phyloP scores from a whole-genome alignment of 192 early-diverging fungal species.

The Backusella macrospora region DNA sequence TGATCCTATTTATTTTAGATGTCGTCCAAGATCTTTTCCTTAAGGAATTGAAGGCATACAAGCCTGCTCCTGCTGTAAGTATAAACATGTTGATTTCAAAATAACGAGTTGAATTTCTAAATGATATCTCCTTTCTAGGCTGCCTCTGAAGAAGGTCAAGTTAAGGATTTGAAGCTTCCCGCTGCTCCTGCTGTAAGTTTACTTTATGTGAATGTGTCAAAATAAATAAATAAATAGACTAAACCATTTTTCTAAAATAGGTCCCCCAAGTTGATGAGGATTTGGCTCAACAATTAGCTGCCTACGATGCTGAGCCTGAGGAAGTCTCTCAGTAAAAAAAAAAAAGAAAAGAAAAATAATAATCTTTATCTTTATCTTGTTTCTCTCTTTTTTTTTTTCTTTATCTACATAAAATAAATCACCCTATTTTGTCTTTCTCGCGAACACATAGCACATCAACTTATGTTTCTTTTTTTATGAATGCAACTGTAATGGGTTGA shows the following conservation, averaged over 20 bases:
- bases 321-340: slow-evolving; percentile 34
- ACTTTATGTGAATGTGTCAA: background rate
- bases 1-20: slow-evolving; percentile 39
- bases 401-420: background rate
- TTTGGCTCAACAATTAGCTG: slow-evolving; percentile 36
- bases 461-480: too few species aligned
- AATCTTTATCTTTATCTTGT: background rate
- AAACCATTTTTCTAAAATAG: background rate
- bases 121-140: background rate
- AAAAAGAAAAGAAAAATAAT: background rate
- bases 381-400: background rate
- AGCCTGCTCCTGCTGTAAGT: slow-evolving; percentile 52
- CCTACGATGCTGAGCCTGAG: slow-evolving; percentile 36
- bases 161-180: slow-evolving; percentile 41
- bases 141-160: slow-evolving; percentile 24
- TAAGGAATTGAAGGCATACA: slow-evolving; percentile 59
- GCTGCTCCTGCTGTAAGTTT: slow-evolving; percentile 32
- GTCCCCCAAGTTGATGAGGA: slow-evolving; percentile 36
- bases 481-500: background rate
- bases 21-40: slow-evolving; percentile 54
- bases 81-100: background rate
- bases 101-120: background rate
- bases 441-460: too few species aligned
- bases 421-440: background rate
- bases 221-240: background rate